Evolutionary conservation across 371 early-diverging fungal species (phyloP), one percentile per base, ranked within the genome.

Genomic region (Choanephora cucurbitarum): DNA sequence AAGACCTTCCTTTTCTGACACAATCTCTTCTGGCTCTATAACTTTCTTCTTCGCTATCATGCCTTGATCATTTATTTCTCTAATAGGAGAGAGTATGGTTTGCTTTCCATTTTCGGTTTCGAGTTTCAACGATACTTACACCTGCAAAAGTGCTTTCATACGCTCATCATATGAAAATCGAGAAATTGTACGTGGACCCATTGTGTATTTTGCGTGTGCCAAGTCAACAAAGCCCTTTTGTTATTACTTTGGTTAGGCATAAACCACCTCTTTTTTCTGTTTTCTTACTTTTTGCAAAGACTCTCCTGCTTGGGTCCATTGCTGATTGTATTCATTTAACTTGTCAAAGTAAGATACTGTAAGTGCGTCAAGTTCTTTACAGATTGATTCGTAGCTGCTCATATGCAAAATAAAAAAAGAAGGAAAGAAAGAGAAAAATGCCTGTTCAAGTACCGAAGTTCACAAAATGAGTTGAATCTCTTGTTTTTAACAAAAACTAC

Each of bases 161-260:
- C 82, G 72, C 47, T 72, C 72, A 55, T 82, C 82, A 48, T 79
- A 82, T 11, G 78, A 77, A 34, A 64, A 66, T 31, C 67, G 71
- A 9, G 73, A 72, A 40, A 82, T 59, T 21, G 53, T 72, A 31
- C 56, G 44, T n/a, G 78, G 58, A 13, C 82, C 80, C 82, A 82
- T 82, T 17, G 77, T 72, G 52, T 82, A 82, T 49, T 82, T 82
- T 14, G 82, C 73, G 52, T 82, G 82, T 5, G 80, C 78, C 18
- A 82, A 52, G 32, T 77, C 64, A 9, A 82, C 49, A 47, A 69
- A 79, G 14, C 76, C 82, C 82, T 81, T 45, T 40, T 8, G 21
- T 19, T 15, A 32, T 15, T 7, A 43, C 33, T 15, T n/a, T n/a
- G n/a, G n/a, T n/a, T n/a, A 37, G 8, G 18, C 17, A 21, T 7